Percentiles rank a stretch among this genome's conserved stretches.
Evolutionary conservation across 345 rosid genomes (phyloP).

Genomic region (Eutrema japonicum): DNA sequence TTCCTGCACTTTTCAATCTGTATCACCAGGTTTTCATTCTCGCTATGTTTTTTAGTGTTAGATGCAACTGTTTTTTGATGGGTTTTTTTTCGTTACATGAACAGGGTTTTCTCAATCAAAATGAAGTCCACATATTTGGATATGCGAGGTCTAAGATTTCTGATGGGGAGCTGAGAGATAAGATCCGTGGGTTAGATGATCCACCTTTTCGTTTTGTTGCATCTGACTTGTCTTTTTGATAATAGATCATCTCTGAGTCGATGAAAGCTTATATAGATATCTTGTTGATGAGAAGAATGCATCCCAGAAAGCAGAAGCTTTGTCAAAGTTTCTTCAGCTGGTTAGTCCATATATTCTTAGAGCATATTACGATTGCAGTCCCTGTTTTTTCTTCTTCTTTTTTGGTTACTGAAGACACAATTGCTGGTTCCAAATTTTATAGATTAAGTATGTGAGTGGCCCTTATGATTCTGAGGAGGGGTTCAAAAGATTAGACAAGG

Average conservation of each 20-base stretch:
- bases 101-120: slow-evolving; percentile 77
- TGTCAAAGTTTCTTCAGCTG: slow-evolving; percentile 77
- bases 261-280: slow-evolving; percentile 50
- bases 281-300: slow-evolving; percentile 61
- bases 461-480: slow-evolving; percentile 86
- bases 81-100: slow-evolving; percentile 19
- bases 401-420: slow-evolving; percentile 1
- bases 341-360: slow-evolving; percentile 46
- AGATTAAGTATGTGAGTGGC: slow-evolving; percentile 95
- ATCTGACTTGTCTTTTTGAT: neutral
- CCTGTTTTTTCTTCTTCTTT: too few species aligned
- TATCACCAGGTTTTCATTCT: slow-evolving; percentile 61
- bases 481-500: slow-evolving; percentile 71
- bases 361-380: slow-evolving; percentile 3
- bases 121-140: slow-evolving; percentile 93
- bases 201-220: neutral
- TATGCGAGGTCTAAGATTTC: slow-evolving; percentile 96
- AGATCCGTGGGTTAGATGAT: slow-evolving; percentile 64
- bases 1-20: slow-evolving; percentile 97
- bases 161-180: slow-evolving; percentile 78
- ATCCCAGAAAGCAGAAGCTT: slow-evolving; percentile 48
- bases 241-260: neutral
- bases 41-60: neutral
- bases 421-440: slow-evolving; percentile 23
- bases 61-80: neutral